Conservation (phyloP, 495 filamentous ascomycete species). For the Elaphomyces granulatus region DNA sequence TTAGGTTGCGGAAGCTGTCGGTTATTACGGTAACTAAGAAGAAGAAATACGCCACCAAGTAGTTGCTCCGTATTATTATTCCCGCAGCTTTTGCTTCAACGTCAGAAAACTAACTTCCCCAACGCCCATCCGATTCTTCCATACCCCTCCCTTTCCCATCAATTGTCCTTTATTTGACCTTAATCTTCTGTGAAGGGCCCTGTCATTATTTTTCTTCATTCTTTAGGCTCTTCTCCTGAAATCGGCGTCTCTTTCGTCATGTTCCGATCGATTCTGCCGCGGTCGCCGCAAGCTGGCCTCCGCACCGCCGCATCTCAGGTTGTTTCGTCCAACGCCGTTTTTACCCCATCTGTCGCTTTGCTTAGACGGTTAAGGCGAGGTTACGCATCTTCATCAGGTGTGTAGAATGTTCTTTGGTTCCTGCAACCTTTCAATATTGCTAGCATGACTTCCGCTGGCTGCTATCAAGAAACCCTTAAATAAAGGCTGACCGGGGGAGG, state of each 20-base stretch:
- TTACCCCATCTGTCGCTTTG: conserved; percentile 37
- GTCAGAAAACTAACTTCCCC: neutral
- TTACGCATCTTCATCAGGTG: conserved; percentile 73
- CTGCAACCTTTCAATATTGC: neutral
- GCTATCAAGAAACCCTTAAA: neutral
- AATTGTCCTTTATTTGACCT: conserved; percentile 10
- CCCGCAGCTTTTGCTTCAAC: conserved; percentile 5
- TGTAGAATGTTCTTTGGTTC: conserved; percentile 12
- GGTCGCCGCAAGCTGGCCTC: conserved; percentile 53
- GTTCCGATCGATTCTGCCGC: conserved; percentile 59
- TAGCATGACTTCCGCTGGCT: neutral
- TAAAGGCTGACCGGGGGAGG: conserved; percentile 6
- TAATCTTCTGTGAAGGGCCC: no score
- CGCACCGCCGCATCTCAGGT: conserved; percentile 26
- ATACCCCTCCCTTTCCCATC: neutral
- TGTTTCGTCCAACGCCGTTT: conserved; percentile 41
- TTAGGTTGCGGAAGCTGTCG: no score
- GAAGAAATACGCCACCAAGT: no score
- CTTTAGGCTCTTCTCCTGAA: conserved; percentile 9
- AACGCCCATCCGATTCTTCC: neutral
- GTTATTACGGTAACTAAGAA: no score
- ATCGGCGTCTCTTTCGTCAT: conserved; percentile 36
- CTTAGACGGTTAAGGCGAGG: conserved; percentile 48
- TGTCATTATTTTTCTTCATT: conserved; percentile 12
- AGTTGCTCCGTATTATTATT: conserved; percentile 2